Base-by-base conservation (phyloP, 2,329 filamentous ascomycete genomes). In the Aspergillus calidoustus region DNA sequence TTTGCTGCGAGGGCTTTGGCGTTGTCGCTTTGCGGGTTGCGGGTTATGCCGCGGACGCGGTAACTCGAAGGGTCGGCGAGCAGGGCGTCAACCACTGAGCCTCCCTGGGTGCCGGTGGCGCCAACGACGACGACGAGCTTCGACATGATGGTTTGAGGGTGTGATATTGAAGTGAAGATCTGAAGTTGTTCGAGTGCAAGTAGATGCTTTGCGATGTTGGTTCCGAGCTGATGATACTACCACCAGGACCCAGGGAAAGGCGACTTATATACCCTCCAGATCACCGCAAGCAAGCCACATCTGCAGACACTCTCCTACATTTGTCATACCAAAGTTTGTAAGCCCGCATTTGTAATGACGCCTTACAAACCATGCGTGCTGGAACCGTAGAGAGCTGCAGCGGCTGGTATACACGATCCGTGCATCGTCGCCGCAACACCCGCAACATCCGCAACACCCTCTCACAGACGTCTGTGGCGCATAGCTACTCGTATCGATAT, bases 121-220 rank as follows among this genome's bases (percentile, higher is more conserved):
- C 49, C 56, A n/a, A 44, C 13, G 25, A 58, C 48, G 7, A 51
- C 48, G 9, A 52, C 52, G 3, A 52, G 23, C n/a, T 58, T 52
- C 5, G 49, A 56, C 44, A 48, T 86, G 13, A 82, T 73, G 84
- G 2, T 41, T 15, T 4, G 34, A 41, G 13, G 34, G 11, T 41
- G 3, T 8, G 34, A 15, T 41, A 15, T 41, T 41, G 13, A 15
- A 4, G 34, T 15, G 34, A 41, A 41, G 34, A 13, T 41, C 7
- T 41, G 25, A 28, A 28, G 25, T 4, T 28, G 4, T 28, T 28
- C 6, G 25, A 4, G 25, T 28, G 25, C 25, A 28, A 3, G 34
- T 41, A 41, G 11, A 41, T 15, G 34, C 13, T 41, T 15, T 13
- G 11, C 15, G 34, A 28, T 41, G 34, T 41, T 41, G 2, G 4